Percentiles rank a stretch among this genome's conserved stretches.
phyloP scores from a whole-genome alignment of 2,329 filamentous ascomycete genomes.

The Boeremia lycopersici region DNA sequence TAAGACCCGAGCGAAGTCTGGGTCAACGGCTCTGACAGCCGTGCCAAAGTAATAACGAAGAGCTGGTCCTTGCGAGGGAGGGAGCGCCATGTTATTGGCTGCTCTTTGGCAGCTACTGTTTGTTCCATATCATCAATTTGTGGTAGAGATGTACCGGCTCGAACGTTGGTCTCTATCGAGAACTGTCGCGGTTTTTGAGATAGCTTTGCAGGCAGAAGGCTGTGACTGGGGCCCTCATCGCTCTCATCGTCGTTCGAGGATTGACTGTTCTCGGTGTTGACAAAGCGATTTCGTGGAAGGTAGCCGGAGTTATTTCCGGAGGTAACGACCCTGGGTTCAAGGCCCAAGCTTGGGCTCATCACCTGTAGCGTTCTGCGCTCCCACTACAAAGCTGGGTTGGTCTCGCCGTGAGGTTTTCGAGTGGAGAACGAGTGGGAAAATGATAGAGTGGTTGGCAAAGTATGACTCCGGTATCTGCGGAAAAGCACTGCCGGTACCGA shows the following conservation, averaged over 20 bases:
- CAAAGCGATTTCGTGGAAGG: not conserved
- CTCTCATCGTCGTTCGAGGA: not conserved
- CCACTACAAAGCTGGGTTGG: conserved; percentile 1
- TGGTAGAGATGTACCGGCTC: conserved; percentile 22
- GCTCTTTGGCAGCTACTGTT: conserved; percentile 43
- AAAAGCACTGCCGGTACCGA: not conserved
- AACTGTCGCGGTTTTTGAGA: conserved; percentile 18
- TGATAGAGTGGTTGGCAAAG: conserved; percentile 2
- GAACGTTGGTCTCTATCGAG: conserved; percentile 29
- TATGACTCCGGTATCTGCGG: not conserved
- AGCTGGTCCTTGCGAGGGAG: conserved; percentile 80
- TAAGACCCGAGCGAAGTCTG: conserved; percentile 71
- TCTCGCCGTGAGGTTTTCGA: not conserved
- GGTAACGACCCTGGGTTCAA: conserved; percentile 8
- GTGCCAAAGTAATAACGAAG: conserved; percentile 75
- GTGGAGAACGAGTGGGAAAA: not conserved
- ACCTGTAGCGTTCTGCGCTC: not conserved
- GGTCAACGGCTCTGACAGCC: conserved; percentile 80
- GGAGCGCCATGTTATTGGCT: conserved; percentile 70
- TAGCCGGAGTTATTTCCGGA: conserved; percentile 8
- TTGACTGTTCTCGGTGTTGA: not conserved
- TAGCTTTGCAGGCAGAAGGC: not conserved
- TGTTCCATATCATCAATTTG: conserved; percentile 32
- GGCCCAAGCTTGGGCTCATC: conserved; percentile 6
- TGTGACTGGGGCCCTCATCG: not conserved